Percentiles rank a stretch among this genome's conserved stretches.
Evolutionary conservation across 2,329 filamentous ascomycete species (phyloP).

Genomic region (Ilyonectria sp.): DNA sequence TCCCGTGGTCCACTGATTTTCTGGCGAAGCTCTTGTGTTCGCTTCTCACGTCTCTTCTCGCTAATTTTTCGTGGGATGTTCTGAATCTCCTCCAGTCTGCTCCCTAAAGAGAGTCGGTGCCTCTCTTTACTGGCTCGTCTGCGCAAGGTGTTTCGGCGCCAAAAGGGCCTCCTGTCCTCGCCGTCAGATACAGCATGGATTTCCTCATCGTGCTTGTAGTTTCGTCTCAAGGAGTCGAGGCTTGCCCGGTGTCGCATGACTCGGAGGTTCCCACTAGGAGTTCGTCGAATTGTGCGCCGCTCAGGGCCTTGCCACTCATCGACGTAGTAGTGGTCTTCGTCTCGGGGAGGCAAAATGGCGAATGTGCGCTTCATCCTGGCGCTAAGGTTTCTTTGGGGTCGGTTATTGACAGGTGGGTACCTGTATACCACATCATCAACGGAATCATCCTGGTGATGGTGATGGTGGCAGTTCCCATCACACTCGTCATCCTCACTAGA

Average conservation of each 20-base stretch:
- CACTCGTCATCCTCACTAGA: slow-evolving; percentile 52
- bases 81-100: slow-evolving; percentile 66
- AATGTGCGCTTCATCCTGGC: slow-evolving; percentile 71
- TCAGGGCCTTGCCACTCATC: slow-evolving; percentile 60
- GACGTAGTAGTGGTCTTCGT: slow-evolving; percentile 53
- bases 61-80: slow-evolving; percentile 70
- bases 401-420: slow-evolving; percentile 66
- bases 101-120: slow-evolving; percentile 59
- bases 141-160: slow-evolving; percentile 51
- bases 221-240: slow-evolving; percentile 57
- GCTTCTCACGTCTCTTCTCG: slow-evolving; percentile 72
- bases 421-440: slow-evolving; percentile 59
- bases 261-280: slow-evolving; percentile 71
- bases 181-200: slow-evolving; percentile 54
- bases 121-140: slow-evolving; percentile 45
- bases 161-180: slow-evolving; percentile 47
- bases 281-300: slow-evolving; percentile 71
- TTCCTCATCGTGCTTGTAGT: slow-evolving; percentile 46
- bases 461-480: slow-evolving; percentile 51
- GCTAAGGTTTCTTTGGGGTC: slow-evolving; percentile 67
- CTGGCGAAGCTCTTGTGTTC: slow-evolving; percentile 70
- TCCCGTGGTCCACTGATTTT: slow-evolving; percentile 74
- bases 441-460: slow-evolving; percentile 53
- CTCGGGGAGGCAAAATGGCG: slow-evolving; percentile 69
- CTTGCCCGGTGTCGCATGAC: slow-evolving; percentile 70